These are phyloP conservation scores for Candida peoriensis DNA, from an alignment of 805 yeast genomes.

Conservation along the genomic window DNA sequence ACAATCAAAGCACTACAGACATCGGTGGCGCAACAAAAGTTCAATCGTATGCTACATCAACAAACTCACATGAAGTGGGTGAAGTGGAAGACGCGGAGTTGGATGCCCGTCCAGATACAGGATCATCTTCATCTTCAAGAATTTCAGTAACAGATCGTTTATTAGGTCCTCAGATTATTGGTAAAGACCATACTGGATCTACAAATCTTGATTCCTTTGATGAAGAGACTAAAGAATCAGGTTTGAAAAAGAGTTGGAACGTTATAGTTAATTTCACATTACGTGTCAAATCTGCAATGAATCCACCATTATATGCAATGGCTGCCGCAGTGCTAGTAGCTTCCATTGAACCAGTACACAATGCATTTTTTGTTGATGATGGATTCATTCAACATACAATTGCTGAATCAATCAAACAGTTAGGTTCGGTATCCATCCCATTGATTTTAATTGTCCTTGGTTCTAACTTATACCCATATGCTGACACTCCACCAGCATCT, in stretches of 20 bases:
- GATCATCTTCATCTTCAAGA: background rate
- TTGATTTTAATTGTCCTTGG: slow-evolving; percentile 72
- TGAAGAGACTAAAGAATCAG: background rate
- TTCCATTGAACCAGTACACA: slow-evolving; percentile 53
- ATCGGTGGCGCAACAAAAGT: background rate
- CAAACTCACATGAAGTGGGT: no score
- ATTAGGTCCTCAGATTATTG: background rate
- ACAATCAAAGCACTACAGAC: no score
- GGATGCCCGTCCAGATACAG: no score
- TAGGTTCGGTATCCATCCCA: slow-evolving; percentile 76
- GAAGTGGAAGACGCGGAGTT: background rate
- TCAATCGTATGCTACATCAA: background rate
- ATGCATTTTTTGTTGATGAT: slow-evolving; percentile 48
- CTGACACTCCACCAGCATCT: slow-evolving; percentile 62
- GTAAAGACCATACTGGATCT: slow-evolving; percentile 1
- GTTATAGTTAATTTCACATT: background rate
- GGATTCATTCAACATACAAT: slow-evolving; percentile 66
- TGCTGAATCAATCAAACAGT: slow-evolving; percentile 54
- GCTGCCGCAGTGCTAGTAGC: slow-evolving; percentile 63
- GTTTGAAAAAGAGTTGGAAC: background rate
- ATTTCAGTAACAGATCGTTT: slow-evolving; percentile 7
- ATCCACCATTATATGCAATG: slow-evolving; percentile 85
- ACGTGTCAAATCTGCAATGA: slow-evolving; percentile 42
- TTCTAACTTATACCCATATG: slow-evolving; percentile 67
- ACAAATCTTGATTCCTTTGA: background rate